Conservation (phyloP, 2,329 filamentous ascomycete species). For the Colletotrichum gloeosporioides region DNA sequence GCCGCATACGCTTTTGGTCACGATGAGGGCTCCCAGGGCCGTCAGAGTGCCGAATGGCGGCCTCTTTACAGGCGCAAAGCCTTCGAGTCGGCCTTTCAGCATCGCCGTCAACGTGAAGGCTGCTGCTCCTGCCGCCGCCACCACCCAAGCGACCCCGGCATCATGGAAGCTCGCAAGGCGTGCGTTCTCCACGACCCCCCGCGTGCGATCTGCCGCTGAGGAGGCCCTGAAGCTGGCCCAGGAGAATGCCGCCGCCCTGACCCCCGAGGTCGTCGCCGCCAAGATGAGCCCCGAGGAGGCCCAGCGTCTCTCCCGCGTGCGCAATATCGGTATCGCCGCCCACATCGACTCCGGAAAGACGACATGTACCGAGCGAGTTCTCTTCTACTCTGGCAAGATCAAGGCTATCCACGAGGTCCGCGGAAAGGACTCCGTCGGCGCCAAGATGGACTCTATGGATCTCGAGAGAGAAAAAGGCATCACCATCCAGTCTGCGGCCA, state of each 20-base stretch:
- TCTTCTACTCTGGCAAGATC: constrained; percentile 98
- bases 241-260: constrained; percentile 56
- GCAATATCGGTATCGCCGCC: constrained; percentile 98
- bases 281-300: constrained; percentile 84
- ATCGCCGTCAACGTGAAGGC: constrained; percentile 27
- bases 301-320: constrained; percentile 77
- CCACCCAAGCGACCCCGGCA: background rate
- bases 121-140: background rate
- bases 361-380: constrained; percentile 92
- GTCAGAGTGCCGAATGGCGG: constrained; percentile 47
- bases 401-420: constrained; percentile 97
- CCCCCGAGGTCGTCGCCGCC: constrained; percentile 69
- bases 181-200: constrained; percentile 37
- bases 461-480: constrained; percentile 98
- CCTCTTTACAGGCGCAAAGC: constrained; percentile 35
- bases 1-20: constrained; percentile 23
- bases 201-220: constrained; percentile 36
- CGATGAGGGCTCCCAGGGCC: constrained; percentile 44
- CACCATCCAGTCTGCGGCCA: constrained; percentile 97
- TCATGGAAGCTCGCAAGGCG: constrained; percentile 25
- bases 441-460: constrained; percentile 99
- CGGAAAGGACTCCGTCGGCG: constrained; percentile 91
- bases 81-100: constrained; percentile 31
- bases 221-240: constrained; percentile 59
- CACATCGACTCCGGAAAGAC: constrained; percentile 99